Evolutionary conservation across 1,284 basidiomycete genomes (phyloP), one percentile per base, ranked within the genome.

Genomic region (Taiwanofungus camphoratus): DNA sequence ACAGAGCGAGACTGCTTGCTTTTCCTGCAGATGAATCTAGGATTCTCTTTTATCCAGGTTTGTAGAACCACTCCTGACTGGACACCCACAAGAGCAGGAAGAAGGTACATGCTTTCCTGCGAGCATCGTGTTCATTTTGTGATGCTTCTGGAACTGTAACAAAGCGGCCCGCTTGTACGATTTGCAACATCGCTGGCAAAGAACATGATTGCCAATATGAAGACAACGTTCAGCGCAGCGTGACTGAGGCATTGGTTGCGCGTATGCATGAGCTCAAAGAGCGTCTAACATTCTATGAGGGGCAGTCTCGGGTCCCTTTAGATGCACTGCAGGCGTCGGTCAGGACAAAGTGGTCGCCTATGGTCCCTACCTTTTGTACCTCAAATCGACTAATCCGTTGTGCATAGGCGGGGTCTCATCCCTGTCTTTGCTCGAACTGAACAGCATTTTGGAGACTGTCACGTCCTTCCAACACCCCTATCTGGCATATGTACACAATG

Each of bases 1-100:
- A 22, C 56, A 57, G 50, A 61, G 58, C 30, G 59, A 57, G 3
- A 56, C 54, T 12, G 59, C 59, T 1, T 61, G 59, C 41, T 45
- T 46, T 19, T 48, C 56, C 4, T 61, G 59, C 44, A 43, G 59
- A 57, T 59, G 22, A 30, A 54, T 48, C 4, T 15, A 9, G 3
- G 9, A n/a, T 15, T 18, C 2, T 27, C 12, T 4, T 4, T 3
- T n/a, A 19, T 21, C 12, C n/a, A 12, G 16, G 19, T 26, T 18
- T 15, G 27, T 13, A 19, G 12, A 12, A n/a, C 23, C 7, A 31
- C 29, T 24, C 31, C 34, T 47, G 13, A 26, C 33, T 6, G 20
- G 12, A 22, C 15, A 8, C 32, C 8, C 12, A 11, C 24, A 61
- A 57, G 45, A 47, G 51, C 31, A 61, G 59, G 51, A 61, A 61